Conservation (phyloP, 176 grass and related monocot genomes). For the Triticum turgidum region DNA sequence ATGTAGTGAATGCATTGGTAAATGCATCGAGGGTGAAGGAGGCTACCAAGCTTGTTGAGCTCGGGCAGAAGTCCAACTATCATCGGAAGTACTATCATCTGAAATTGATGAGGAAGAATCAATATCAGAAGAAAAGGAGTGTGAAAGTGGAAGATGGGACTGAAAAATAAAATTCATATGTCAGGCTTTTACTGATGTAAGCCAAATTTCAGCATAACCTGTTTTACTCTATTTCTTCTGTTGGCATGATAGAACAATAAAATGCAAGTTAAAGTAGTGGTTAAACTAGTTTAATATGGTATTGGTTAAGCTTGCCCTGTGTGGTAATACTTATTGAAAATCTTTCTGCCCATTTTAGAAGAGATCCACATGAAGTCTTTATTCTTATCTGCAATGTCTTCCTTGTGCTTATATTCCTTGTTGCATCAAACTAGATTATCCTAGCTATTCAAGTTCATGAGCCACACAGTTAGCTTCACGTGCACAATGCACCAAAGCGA, state of each 20-base stretch:
- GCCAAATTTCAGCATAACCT: too few relatives aligned
- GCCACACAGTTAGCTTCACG: too few relatives aligned
- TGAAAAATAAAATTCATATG: conserved; percentile 9
- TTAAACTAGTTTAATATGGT: conserved; percentile 3
- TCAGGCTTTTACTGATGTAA: background rate
- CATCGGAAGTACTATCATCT: conserved; percentile 29
- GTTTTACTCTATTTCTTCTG: too few relatives aligned
- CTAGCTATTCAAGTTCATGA: too few relatives aligned
- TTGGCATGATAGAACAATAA: background rate
- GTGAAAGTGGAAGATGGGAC: background rate
- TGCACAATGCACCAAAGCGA: too few relatives aligned
- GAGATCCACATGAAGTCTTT: background rate
- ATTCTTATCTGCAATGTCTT: background rate
- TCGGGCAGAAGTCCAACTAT: background rate
- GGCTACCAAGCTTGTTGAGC: conserved; percentile 40
- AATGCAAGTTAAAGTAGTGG: background rate
- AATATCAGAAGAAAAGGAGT: background rate
- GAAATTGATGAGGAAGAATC: conserved; percentile 1
- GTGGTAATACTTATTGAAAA: background rate
- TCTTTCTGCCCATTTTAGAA: background rate
- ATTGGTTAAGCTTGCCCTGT: background rate
- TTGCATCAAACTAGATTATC: background rate
- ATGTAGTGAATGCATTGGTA: too few relatives aligned
- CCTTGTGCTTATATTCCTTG: background rate
- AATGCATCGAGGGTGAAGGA: conserved; percentile 1